These are phyloP conservation scores for Plasmodium coatneyi DNA, from an alignment of 169 alveolate species.

Conservation along the genomic window DNA sequence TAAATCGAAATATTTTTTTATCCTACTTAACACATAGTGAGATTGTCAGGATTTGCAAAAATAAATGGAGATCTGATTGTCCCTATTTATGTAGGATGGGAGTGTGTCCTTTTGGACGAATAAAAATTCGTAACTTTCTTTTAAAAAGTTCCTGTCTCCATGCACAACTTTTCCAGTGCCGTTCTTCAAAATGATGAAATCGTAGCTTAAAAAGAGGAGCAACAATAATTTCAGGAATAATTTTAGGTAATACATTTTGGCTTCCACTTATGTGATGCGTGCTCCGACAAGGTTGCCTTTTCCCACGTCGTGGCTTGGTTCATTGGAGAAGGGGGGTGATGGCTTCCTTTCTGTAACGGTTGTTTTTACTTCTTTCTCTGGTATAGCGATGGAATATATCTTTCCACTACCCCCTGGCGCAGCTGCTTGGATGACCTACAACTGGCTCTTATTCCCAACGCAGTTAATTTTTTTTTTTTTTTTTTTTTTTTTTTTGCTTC, in stretches of 20 bases:
- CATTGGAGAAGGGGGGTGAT: background rate
- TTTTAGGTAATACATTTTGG: constrained; percentile 25
- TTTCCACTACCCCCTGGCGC: background rate
- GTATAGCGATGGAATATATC: background rate
- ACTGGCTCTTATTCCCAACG: background rate
- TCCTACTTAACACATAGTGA: constrained; percentile 31
- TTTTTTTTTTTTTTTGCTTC: background rate
- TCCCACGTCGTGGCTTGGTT: background rate
- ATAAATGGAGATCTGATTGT: constrained; percentile 60
- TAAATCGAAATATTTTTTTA: constrained; percentile 48
- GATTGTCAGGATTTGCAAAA: constrained; percentile 71
- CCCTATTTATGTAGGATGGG: constrained; percentile 37
- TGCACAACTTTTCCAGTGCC: background rate
- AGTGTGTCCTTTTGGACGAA: constrained; percentile 49
- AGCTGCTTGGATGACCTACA: background rate
- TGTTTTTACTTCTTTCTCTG: background rate
- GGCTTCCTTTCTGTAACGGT: background rate
- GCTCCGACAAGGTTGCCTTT: background rate
- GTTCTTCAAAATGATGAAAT: constrained; percentile 36
- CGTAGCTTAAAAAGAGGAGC: constrained; percentile 57
- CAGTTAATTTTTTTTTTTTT: background rate
- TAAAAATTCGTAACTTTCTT: constrained; percentile 31
- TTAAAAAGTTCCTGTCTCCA: constrained; percentile 14
- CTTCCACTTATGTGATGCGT: background rate
- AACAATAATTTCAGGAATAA: constrained; percentile 16